These are phyloP conservation scores for Pichia gijzeniarum DNA, from an alignment of 805 yeast genomes.

Conservation along the genomic window DNA sequence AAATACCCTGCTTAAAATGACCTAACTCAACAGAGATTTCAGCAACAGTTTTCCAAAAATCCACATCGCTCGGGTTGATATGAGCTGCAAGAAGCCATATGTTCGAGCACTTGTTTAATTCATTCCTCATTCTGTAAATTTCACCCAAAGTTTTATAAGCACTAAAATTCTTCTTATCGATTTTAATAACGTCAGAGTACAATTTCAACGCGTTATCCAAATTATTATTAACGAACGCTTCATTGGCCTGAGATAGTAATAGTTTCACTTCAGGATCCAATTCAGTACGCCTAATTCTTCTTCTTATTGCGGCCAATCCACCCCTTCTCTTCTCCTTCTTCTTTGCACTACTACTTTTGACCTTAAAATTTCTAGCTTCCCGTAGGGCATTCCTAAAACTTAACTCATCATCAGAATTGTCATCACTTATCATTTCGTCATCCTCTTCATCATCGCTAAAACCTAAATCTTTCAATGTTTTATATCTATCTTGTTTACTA, in stretches of 20 bases:
- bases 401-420: conserved; percentile 37
- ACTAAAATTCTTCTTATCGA: conserved; percentile 69
- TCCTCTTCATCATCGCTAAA: conserved; percentile 27
- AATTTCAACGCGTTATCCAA: conserved; percentile 50
- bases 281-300: conserved; percentile 37
- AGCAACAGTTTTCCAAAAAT: conserved; percentile 74
- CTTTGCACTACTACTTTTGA: conserved; percentile 24
- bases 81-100: conserved; percentile 81
- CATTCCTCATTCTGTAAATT: conserved; percentile 63
- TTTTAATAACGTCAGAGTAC: conserved; percentile 64
- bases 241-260: conserved; percentile 67
- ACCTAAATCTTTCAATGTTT: conserved; percentile 23
- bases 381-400: conserved; percentile 57
- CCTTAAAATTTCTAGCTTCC: conserved; percentile 59
- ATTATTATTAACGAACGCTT: conserved; percentile 65
- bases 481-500: conserved; percentile 15
- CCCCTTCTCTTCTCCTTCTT: conserved; percentile 19
- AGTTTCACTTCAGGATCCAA: conserved; percentile 68
- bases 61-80: conserved; percentile 66
- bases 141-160: conserved; percentile 90
- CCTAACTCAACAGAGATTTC: conserved; percentile 58
- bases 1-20: conserved; percentile 67
- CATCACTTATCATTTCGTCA: conserved; percentile 25
- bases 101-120: conserved; percentile 65
- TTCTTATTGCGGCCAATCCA: conserved; percentile 32